Base-by-base conservation (phyloP, 2,329 filamentous ascomycete species). In the Falciphora oryzae region DNA sequence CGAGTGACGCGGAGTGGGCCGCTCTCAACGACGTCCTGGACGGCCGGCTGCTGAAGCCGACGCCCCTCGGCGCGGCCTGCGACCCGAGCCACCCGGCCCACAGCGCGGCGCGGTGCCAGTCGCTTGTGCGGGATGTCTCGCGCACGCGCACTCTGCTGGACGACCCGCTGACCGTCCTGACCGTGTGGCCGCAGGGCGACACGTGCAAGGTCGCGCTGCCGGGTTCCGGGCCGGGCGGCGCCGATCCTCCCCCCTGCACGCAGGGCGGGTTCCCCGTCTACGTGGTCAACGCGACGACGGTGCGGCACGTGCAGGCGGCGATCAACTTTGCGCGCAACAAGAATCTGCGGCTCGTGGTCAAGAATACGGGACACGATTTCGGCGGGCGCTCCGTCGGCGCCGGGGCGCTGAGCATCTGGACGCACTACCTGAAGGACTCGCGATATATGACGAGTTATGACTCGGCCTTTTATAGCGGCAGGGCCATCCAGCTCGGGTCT, bases 351-450 rank as follows among this genome's bases (percentile, higher is more conserved):
- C 67, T 78, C 8, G 69, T 76, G 2, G 71, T 78, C 57, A 78
- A 77, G 72, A 81, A 79, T 62, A 81, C 80, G 2, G 79, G 80
- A 10, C 79, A 82, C 50, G 79, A 81, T 66, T 82, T 80, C 65
- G 73, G 73, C 56, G 80, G 79, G 6, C 79, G 80, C 59, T 80
- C 79, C 0, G 75, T 72, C 4, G 81, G 81, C 50, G 76, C 78
- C 4, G 80, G 80, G n/a, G 75, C 78, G 1, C 70, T 84, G 1
- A 78, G 77, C 60, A 73, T 83, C 64, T 84, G 81, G 81, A 83
- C 80, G 4, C 81, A 83, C 66, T 73, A 79, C 65, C 71, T 83
- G 60, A 81, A 82, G 66, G 72, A 75, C 8, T 74, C 80, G 2
- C 69, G 76, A 31, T 78, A 78, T 65, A 61, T 74, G 1, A 72